phyloP scores from a whole-genome alignment of 1,284 basidiomycete genomes.

The Moniliella sp. region DNA sequence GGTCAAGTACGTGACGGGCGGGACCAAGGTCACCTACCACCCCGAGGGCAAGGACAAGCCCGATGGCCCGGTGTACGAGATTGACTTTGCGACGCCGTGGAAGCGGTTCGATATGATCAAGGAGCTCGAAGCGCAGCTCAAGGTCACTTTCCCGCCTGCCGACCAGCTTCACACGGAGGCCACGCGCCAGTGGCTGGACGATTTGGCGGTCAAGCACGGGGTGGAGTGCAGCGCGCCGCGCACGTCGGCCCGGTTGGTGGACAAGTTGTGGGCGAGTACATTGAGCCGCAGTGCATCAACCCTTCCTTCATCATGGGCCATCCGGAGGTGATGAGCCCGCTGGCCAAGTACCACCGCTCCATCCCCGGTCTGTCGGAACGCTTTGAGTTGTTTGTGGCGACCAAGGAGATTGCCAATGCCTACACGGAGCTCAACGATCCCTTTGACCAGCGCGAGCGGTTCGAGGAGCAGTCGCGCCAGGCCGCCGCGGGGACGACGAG shows the following conservation, averaged over 20 bases:
- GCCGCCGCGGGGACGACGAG: slow-evolving; percentile 95
- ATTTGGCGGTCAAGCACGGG: slow-evolving; percentile 59
- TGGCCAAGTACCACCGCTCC: slow-evolving; percentile 42
- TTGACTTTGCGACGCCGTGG: slow-evolving; percentile 90
- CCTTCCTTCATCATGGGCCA: slow-evolving; percentile 97
- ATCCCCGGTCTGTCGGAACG: slow-evolving; percentile 68
- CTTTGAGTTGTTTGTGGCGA: slow-evolving; percentile 93
- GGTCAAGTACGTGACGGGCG: slow-evolving; percentile 66
- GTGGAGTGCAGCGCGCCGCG: slow-evolving; percentile 92
- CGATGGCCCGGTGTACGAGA: slow-evolving; percentile 45
- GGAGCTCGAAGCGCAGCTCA: slow-evolving; percentile 80
- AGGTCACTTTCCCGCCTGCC: slow-evolving; percentile 76
- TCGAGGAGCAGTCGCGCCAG: slow-evolving; percentile 74
- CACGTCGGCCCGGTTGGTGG: slow-evolving; percentile 79
- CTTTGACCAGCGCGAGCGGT: slow-evolving; percentile 68
- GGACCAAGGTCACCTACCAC: slow-evolving; percentile 66
- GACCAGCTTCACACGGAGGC: slow-evolving; percentile 71
- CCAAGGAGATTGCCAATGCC: slow-evolving; percentile 57
- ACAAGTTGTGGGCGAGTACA: slow-evolving; percentile 94
- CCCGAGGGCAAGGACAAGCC: slow-evolving; percentile 66
- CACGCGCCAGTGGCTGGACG: slow-evolving; percentile 68
- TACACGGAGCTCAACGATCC: slow-evolving; percentile 60
- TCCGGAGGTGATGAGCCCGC: slow-evolving; percentile 95
- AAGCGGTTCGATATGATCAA: slow-evolving; percentile 92
- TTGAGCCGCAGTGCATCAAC: slow-evolving; percentile 86